Percentiles rank a stretch among this genome's conserved stretches.
Conservation (phyloP, 192 early-diverging fungal species). For the Backusella tarrabulga region DNA sequence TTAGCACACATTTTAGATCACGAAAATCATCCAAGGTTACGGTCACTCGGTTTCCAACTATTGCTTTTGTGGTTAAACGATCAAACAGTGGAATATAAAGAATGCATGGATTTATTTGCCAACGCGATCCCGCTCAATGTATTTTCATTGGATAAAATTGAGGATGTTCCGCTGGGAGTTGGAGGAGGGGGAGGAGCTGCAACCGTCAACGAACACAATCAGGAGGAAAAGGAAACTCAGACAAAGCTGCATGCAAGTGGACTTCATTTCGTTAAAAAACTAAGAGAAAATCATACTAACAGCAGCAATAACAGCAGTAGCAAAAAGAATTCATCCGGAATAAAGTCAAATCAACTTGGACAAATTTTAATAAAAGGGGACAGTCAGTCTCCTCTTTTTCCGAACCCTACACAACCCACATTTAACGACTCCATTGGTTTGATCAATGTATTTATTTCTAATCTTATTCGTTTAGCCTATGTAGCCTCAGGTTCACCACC, state of each 20-base stretch:
- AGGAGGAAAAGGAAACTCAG: slow-evolving; percentile 7
- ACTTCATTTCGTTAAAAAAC: slow-evolving; percentile 33
- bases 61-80: slow-evolving; percentile 71
- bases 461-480: slow-evolving; percentile 54
- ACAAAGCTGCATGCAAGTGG: slow-evolving; percentile 18
- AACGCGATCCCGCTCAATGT: slow-evolving; percentile 64
- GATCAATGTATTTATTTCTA: slow-evolving; percentile 50
- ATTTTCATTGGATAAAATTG: slow-evolving; percentile 49
- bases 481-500: slow-evolving; percentile 59
- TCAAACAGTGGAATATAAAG: slow-evolving; percentile 56
- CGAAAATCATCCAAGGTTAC: slow-evolving; percentile 67
- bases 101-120: slow-evolving; percentile 62
- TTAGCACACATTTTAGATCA: slow-evolving; percentile 63
- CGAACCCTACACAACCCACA: slow-evolving; percentile 55
- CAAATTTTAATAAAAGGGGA: slow-evolving; percentile 40
- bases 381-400: slow-evolving; percentile 52
- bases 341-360: slow-evolving; percentile 10
- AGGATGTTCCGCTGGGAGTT: slow-evolving; percentile 25
- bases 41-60: slow-evolving; percentile 71
- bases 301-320: slow-evolving; percentile 20
- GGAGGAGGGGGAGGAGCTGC: slow-evolving; percentile 16
- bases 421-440: slow-evolving; percentile 52
- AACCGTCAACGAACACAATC: slow-evolving; percentile 1
- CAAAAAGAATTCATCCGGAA: not conserved
- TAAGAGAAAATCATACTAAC: slow-evolving; percentile 17